Conservation (phyloP, 2,329 filamentous ascomycete genomes). For the Hypoxylon sp. region DNA sequence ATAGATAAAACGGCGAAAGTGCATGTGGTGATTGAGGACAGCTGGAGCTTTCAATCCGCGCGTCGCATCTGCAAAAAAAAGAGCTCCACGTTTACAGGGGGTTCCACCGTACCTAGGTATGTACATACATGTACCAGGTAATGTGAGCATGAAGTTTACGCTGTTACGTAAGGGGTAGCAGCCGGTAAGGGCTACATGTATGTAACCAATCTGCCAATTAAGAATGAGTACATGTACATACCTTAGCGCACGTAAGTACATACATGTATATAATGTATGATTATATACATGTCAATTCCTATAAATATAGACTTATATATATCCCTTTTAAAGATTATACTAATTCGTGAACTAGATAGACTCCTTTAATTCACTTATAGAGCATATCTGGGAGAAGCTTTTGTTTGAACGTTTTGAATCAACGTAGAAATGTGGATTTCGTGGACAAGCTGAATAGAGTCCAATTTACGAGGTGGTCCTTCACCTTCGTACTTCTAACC, state of each 20-base stretch:
- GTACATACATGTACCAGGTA: not conserved
- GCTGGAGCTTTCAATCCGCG: constrained; percentile 51
- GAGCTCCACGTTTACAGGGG: constrained; percentile 39
- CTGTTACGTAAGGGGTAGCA: not conserved
- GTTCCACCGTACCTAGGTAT: not conserved
- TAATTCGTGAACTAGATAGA: not conserved
- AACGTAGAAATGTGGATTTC: not conserved
- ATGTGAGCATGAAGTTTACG: not conserved
- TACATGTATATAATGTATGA: too few relatives aligned
- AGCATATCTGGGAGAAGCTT: not conserved
- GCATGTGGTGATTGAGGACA: constrained; percentile 46
- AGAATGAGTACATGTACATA: not conserved
- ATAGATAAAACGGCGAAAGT: constrained; percentile 22
- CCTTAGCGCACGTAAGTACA: not conserved
- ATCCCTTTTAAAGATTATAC: not conserved
- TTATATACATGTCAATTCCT: not conserved
- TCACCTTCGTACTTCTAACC: not conserved
- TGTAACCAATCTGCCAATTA: too few relatives aligned
- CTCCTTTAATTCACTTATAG: not conserved
- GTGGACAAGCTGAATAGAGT: not conserved
- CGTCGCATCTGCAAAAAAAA: constrained; percentile 39
- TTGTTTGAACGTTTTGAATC: not conserved
- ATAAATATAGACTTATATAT: not conserved
- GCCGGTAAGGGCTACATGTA: constrained; percentile 9
- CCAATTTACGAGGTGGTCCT: not conserved